Conservation (phyloP, 2,329 filamentous ascomycete species). For the Cytospora mali region DNA sequence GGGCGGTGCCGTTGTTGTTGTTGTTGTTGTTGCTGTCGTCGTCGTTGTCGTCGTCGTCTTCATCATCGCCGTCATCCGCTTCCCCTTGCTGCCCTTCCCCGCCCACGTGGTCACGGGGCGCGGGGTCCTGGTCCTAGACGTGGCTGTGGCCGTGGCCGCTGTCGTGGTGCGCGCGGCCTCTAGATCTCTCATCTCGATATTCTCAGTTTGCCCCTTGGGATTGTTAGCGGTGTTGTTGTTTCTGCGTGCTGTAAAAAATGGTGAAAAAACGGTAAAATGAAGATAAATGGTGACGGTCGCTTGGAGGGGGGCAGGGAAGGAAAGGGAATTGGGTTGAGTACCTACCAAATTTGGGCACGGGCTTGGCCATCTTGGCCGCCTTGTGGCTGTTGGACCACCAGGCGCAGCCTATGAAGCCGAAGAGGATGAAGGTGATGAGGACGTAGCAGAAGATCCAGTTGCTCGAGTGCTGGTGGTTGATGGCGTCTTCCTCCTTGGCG, state of each 20-base stretch:
- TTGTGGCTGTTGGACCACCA: conserved; percentile 10
- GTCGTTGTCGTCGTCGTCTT: neutral
- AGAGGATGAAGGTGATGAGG: conserved; percentile 16
- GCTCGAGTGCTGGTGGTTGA: conserved; percentile 17
- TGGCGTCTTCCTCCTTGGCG: conserved; percentile 12
- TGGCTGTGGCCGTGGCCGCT: neutral
- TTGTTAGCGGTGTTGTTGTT: neutral
- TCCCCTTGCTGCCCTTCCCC: too few relatives aligned
- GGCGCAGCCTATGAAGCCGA: conserved; percentile 13
- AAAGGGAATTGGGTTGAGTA: neutral
- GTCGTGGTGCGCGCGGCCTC: conserved; percentile 12
- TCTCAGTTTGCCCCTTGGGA: conserved; percentile 4
- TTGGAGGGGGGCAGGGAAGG: neutral
- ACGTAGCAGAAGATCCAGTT: conserved; percentile 22
- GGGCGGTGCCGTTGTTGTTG: neutral
- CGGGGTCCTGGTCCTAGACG: neutral
- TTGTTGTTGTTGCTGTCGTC: neutral
- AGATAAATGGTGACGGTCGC: too few relatives aligned
- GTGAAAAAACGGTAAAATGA: too few relatives aligned
- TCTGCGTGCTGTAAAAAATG: too few relatives aligned
- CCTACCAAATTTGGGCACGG: neutral
- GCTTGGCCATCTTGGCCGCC: conserved; percentile 7
- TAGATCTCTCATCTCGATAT: conserved; percentile 5
- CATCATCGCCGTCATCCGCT: too few relatives aligned
- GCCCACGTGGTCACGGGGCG: neutral